Base-by-base conservation (phyloP, 1,139 yeast species). In the Suhomyces panamericanus region DNA sequence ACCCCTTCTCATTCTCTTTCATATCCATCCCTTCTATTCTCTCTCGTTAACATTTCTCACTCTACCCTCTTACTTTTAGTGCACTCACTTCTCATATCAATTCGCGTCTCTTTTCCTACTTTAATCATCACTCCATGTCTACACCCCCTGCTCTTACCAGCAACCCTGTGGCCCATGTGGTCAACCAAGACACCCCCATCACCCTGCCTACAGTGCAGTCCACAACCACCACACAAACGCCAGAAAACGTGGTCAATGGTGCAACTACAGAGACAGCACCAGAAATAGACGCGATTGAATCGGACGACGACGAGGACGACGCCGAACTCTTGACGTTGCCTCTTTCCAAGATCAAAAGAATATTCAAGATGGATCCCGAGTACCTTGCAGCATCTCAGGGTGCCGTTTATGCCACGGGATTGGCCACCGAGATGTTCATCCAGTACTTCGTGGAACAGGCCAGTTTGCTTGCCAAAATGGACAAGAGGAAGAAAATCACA, bases 351-450 rank as follows among this genome's bases (percentile, higher is more conserved):
- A 85, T 91, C 52, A 90, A 88, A 61, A 78, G 85, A 57, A 86
- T 91, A 44, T 83, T 93, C 59, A 89, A 87, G 58, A 78, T 85
- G 63, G 98, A 93, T 60, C 89, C 91, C 5, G 96, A 88, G 35
- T 87, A 87, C 55, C 67, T 77, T 6, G 79, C 88, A 2, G 84
- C 93, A 3, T 82, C 96, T 1, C 87, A 83, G 46, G 73, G 85
- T 32, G 95, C 96, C 0, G 88, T 87, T 12, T 87, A 85, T 56
- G 84, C 96, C 12, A 77, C 93, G 3, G 95, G 95, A 0, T 79
- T 87, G 38, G 96, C 97, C 6, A 85, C 96, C 0, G 96, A 91
- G 58, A 67, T 88, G 41, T 91, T 91, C 62, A 78, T 90, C 13
- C 88, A 86, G 63, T 81, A 86, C 55, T 71, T 91, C 44, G 79